phyloP scores from a whole-genome alignment of 2,329 filamentous ascomycete species.

The Fusarium udum region DNA sequence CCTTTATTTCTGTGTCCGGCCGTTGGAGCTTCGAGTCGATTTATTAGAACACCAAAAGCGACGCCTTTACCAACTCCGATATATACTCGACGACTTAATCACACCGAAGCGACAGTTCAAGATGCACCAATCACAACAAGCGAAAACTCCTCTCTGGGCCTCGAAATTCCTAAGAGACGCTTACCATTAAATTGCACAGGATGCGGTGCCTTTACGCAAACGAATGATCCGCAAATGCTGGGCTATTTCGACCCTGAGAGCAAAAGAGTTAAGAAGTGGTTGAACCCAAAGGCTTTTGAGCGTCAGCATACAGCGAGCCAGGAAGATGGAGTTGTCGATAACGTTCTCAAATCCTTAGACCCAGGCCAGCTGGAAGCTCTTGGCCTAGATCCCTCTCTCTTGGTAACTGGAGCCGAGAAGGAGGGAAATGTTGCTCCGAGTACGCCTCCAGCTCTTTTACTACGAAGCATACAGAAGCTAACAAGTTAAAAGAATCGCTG shows the following conservation, averaged over 20 bases:
- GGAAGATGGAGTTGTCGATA: constrained; percentile 60
- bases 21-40: constrained; percentile 43
- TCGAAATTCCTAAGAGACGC: constrained; percentile 23
- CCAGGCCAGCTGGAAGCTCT: constrained; percentile 54
- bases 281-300: constrained; percentile 39
- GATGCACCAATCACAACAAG: neutral
- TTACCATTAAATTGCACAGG: constrained; percentile 70
- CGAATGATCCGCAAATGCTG: constrained; percentile 57
- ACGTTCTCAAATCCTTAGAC: constrained; percentile 56
- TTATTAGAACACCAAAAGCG: constrained; percentile 13
- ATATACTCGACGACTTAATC: constrained; percentile 41
- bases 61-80: constrained; percentile 22
- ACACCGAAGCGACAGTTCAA: constrained; percentile 37
- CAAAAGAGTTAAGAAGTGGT: constrained; percentile 61
- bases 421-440: constrained; percentile 33
- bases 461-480: neutral
- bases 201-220: constrained; percentile 73
- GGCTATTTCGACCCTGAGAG: constrained; percentile 66
- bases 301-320: constrained; percentile 26
- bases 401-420: constrained; percentile 47
- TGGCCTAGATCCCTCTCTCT: constrained; percentile 56
- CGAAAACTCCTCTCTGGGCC: neutral
- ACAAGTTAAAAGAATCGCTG: constrained; percentile 21
- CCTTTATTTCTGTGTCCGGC: constrained; percentile 61
- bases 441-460: neutral